Base-by-base conservation (phyloP, 495 filamentous ascomycete genomes). In the Neurospora discreta region DNA sequence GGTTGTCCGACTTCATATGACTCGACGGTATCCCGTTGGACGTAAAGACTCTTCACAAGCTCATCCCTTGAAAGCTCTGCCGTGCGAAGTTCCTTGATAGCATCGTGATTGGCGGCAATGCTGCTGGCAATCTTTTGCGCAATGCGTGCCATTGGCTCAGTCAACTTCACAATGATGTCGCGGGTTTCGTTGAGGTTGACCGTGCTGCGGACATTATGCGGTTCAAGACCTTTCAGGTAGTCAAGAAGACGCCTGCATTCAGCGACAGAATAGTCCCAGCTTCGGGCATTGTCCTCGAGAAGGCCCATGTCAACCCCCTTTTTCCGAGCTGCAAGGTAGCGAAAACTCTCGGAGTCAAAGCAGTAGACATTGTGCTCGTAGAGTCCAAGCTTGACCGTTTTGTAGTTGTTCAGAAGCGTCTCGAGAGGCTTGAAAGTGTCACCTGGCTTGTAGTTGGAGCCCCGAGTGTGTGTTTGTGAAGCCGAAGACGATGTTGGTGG, bases 321-420 rank as follows among this genome's bases (percentile, higher is more conserved):
- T 43, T 81, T 83, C 38, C 71, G 68, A 3, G 83, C 83, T 3
- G 82, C 83, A 0, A 85, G 74, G 65, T 79, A 85, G 0, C 82
- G 81, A 69, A 85, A 85, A 65, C 79, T 81, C 71, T 84, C 82
- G 0, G 82, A 84, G 70, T 85, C 83, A 39, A 85, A 85, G 67
- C 82, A 85, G 68, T 83, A 85, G 0, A 74, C 76, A 15, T 74
- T 82, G 3, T 78, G n/a, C 0, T 39, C 52, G 0, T 52, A 69
- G 1, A 83, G 78, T 0, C 41, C 33, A 0, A 83, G 42, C 7
- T 75, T 68, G 23, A 82, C 73, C 10, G 79, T 75, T 3, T 26
- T 69, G 39, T 81, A 72, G 15, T 78, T 68, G 15, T 38, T 58
- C 6, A 85, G 75, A 0, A 84, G 72, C 0, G 67, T 38, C 52